A percentile compares a stretch with the other conserved stretches of the same genome.
phyloP scores from a whole-genome alignment of 106 monocot genomes.

The Iris macrosiphon region DNA sequence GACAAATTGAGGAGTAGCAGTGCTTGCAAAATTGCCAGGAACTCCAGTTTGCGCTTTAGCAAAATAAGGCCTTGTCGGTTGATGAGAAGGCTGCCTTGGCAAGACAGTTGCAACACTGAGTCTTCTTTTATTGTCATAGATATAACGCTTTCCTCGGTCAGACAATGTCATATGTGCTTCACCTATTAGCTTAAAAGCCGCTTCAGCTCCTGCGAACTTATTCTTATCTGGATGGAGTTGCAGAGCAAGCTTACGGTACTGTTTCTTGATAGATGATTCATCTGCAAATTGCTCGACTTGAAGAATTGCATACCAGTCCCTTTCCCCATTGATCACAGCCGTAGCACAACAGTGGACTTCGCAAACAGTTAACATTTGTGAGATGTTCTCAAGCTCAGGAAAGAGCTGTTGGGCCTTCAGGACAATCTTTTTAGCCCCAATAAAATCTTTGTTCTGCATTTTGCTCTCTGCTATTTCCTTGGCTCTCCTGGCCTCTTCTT shows the following conservation, averaged over 20 bases:
- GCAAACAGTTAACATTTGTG: slow-evolving; percentile 73
- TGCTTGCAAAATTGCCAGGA: neutral
- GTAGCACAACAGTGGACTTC: slow-evolving; percentile 73
- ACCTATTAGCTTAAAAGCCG: slow-evolving; percentile 81
- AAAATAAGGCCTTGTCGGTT: slow-evolving; percentile 6
- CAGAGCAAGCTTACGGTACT: slow-evolving; percentile 81
- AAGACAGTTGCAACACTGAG: neutral
- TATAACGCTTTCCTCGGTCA: slow-evolving; percentile 33
- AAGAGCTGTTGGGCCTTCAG: slow-evolving; percentile 65
- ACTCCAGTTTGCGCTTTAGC: neutral
- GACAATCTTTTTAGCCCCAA: slow-evolving; percentile 44
- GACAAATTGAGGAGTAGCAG: neutral
- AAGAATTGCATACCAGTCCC: slow-evolving; percentile 81
- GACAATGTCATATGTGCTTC: slow-evolving; percentile 71
- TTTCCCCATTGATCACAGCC: slow-evolving; percentile 40
- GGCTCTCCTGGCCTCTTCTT: slow-evolving; percentile 22
- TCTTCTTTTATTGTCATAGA: slow-evolving; percentile 51
- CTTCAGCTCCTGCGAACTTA: slow-evolving; percentile 86
- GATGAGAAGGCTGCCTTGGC: slow-evolving; percentile 10
- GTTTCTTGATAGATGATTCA: slow-evolving; percentile 72
- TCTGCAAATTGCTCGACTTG: slow-evolving; percentile 71
- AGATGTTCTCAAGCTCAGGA: slow-evolving; percentile 63
- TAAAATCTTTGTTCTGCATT: slow-evolving; percentile 62
- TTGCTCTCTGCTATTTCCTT: slow-evolving; percentile 58
- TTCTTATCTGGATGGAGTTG: slow-evolving; percentile 93